Conservation (phyloP, 2,329 filamentous ascomycete species). For the Rhytidhysteron rufulum region DNA sequence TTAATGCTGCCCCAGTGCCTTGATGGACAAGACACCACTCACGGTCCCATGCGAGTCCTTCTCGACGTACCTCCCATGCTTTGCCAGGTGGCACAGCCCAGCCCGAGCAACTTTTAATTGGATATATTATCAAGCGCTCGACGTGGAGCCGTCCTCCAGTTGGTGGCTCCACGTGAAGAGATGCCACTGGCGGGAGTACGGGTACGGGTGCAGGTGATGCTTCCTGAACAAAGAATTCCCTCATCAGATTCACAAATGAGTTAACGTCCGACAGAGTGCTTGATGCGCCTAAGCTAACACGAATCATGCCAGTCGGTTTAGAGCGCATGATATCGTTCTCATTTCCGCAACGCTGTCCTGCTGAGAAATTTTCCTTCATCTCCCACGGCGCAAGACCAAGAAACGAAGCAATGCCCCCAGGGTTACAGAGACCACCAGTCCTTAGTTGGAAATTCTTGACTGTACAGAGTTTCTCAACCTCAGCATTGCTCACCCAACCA, state of each 20-base stretch:
- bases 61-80: conserved; percentile 72
- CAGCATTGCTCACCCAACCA: conserved; percentile 73
- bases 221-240: conserved; percentile 42
- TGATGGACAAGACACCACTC: conserved; percentile 94
- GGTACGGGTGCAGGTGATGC: too few species aligned
- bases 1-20: conserved; percentile 78
- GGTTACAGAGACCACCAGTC: conserved; percentile 88
- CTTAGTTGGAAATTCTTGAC: conserved; percentile 79
- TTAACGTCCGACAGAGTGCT: conserved; percentile 73
- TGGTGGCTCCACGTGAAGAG: conserved; percentile 20
- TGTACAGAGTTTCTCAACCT: conserved; percentile 81
- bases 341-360: conserved; percentile 78
- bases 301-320: conserved; percentile 82
- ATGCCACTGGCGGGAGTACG: conserved; percentile 16
- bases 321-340: conserved; percentile 78
- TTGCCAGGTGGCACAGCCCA: conserved; percentile 62
- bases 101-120: conserved; percentile 90
- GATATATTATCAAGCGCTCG: conserved; percentile 63
- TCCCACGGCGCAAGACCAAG: conserved; percentile 76
- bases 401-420: conserved; percentile 73
- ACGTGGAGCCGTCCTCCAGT: conserved; percentile 36
- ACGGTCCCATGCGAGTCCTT: conserved; percentile 89
- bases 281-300: conserved; percentile 87
- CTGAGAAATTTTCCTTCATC: conserved; percentile 77
- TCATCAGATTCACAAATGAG: conserved; percentile 66